Evolutionary conservation across 139 green algal species (phyloP), one percentile per base, ranked within the genome.

Genomic region (Yamagishiella unicocca): DNA sequence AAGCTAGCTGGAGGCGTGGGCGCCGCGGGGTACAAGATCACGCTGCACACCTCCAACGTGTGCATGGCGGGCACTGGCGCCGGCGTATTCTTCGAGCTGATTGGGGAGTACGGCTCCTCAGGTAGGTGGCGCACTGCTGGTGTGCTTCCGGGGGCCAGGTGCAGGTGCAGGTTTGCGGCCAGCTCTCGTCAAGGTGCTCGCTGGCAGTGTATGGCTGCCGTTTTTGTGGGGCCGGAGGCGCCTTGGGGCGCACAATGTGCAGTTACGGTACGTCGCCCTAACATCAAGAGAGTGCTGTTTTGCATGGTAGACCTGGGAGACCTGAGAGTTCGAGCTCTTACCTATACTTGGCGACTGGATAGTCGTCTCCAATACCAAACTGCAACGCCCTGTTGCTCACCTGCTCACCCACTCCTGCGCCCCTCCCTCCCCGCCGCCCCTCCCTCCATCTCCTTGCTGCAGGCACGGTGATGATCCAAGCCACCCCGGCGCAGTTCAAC

Each of bases 61-160:
- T 84, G 85, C 64, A 80, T 87, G 71, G 87, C 83, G 45, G 83
- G 87, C 67, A 94, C 92, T 10, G 86, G 38, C 33, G 72, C 82
- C 46, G 89, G 89, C 42, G 93, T 97, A 2, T 95, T 91, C 72
- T 95, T 97, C 83, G 94, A 97, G 88, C 83, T 97, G 35, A 90
- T 95, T n/a, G 94, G 94, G 9, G 89, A 93, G n/a, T 82, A 93
- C 40, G 92, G 90, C 46, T 92, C 86, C 9, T 94, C 92, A 31
- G 93, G 93, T 84, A 75, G 75, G 84, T 12, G 58, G 12, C 17
- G 50, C 17, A 58, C 50, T 58, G 50, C 50, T 58, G 14, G 50
- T 17, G 12, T 58, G 17, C 50, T 12, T 58, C 50, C 17, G 14
- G 17, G 12, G 17, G 50, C 50, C 50, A 58, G 50, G 50, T 58